phyloP scores from a whole-genome alignment of 495 filamentous ascomycete genomes.

The Durotheca rogersii region DNA sequence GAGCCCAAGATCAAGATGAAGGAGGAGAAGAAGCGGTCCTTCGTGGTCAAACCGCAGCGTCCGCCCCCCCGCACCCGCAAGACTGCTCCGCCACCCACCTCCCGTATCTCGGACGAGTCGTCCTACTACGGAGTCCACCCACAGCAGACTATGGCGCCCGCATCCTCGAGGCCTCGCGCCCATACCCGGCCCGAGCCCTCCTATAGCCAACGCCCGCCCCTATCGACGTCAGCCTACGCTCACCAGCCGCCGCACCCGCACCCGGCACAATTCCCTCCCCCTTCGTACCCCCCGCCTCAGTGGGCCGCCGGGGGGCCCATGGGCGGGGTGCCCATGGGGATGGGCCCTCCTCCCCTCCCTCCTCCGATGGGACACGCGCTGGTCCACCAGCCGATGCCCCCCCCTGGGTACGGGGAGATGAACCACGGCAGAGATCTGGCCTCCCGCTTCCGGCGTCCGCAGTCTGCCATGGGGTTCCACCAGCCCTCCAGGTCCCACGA shows the following conservation, averaged over 20 bases:
- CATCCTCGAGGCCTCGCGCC: constrained; percentile 41
- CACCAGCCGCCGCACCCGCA: constrained; percentile 27
- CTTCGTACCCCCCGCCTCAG: constrained; percentile 23
- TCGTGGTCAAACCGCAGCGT: constrained; percentile 27
- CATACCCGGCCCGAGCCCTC: constrained; percentile 44
- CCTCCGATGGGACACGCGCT: constrained; percentile 29
- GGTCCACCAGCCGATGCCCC: constrained; percentile 24
- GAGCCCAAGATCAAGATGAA: constrained; percentile 34
- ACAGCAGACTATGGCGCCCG: constrained; percentile 26
- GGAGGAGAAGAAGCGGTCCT: constrained; percentile 24
- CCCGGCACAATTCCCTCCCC: constrained; percentile 25
- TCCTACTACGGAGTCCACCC: constrained; percentile 44
- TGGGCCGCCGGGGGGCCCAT: constrained; percentile 9
- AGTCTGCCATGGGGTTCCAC: constrained; percentile 47
- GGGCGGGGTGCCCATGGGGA: too few species aligned
- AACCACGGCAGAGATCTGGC: constrained; percentile 34
- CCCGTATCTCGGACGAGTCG: constrained; percentile 38
- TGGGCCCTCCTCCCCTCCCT: too few species aligned
- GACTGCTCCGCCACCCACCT: constrained; percentile 24
- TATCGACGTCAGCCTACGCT: constrained; percentile 33
- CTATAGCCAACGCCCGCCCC: constrained; percentile 40
- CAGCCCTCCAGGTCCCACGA: constrained; percentile 35
- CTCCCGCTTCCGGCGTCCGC: constrained; percentile 41
- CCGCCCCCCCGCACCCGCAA: constrained; percentile 28
- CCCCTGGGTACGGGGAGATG: constrained; percentile 32